Evolutionary conservation across 345 rosid genomes (phyloP).

Genomic region (Luvunga scandens): DNA sequence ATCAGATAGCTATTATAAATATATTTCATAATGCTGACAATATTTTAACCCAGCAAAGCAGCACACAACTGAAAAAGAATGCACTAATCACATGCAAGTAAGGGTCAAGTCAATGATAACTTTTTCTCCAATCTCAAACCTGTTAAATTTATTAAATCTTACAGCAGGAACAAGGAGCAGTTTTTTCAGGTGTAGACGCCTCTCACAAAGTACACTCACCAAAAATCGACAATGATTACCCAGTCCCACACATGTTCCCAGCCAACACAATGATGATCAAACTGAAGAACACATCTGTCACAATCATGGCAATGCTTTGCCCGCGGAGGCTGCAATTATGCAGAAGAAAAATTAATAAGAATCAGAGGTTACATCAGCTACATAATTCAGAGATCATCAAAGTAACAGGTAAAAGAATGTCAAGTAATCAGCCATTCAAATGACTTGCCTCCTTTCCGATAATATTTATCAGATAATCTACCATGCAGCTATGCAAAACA

Average conservation of each 20-base stretch:
- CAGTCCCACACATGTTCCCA: slow-evolving; percentile 94
- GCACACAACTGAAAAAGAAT: background rate
- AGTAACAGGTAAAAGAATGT: background rate
- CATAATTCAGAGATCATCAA: background rate
- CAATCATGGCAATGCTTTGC: slow-evolving; percentile 99
- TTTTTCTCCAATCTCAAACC: background rate
- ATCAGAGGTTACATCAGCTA: background rate
- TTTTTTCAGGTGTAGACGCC: slow-evolving; percentile 3
- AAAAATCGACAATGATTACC: slow-evolving; percentile 92
- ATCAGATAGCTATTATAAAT: background rate
- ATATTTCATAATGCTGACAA: background rate
- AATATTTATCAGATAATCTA: background rate
- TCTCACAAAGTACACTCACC: slow-evolving; percentile 54
- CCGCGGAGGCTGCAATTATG: slow-evolving; percentile 79
- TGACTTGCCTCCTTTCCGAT: background rate
- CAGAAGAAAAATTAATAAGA: slow-evolving; percentile 12
- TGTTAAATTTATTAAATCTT: background rate
- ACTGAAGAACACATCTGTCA: slow-evolving; percentile 97
- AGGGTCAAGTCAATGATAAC: background rate
- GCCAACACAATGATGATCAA: slow-evolving; percentile 99
- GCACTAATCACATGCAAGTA: background rate
- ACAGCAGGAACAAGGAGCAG: background rate
- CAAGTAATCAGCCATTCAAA: background rate
- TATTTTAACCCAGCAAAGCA: background rate
- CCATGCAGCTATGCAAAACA: background rate